Percentiles rank a stretch among this genome's conserved stretches.
Conservation (phyloP, 352 stramenopile species). For the Plasmopara viticola region DNA sequence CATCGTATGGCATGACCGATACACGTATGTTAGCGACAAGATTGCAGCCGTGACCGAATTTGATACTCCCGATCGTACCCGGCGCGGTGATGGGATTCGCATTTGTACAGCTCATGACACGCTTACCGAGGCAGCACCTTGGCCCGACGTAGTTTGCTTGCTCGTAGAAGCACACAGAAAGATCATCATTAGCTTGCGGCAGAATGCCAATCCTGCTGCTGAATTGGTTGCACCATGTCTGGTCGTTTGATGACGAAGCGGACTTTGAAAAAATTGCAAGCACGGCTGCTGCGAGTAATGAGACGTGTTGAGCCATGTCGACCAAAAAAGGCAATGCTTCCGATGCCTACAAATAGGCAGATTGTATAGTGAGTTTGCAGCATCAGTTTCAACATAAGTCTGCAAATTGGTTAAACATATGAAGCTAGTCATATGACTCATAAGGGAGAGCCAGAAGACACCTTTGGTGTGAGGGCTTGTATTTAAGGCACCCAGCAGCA, state of each 20-base stretch:
- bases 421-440: too few relatives aligned
- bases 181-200: constrained; percentile 13
- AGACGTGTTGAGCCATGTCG: constrained; percentile 14
- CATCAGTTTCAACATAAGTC: neutral
- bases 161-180: constrained; percentile 44
- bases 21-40: constrained; percentile 37
- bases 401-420: too few relatives aligned
- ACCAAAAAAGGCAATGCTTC: neutral
- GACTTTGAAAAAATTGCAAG: constrained; percentile 10
- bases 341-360: constrained; percentile 1
- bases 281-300: neutral
- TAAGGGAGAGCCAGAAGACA: too few relatives aligned
- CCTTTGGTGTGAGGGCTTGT: too few relatives aligned
- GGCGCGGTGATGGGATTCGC: constrained; percentile 31
- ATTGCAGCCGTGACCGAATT: constrained; percentile 31
- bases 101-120: constrained; percentile 16
- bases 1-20: constrained; percentile 27
- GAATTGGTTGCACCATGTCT: constrained; percentile 23
- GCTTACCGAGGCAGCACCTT: constrained; percentile 34
- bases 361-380: constrained; percentile 13
- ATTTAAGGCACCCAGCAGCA: too few relatives aligned
- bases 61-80: constrained; percentile 36
- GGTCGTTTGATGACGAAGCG: constrained; percentile 6
- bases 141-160: constrained; percentile 24
- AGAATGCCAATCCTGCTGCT: constrained; percentile 23